These are phyloP conservation scores for Auxenochlorella pyrenoidosa DNA, from an alignment of 139 green algal genomes.

Conservation along the genomic window DNA sequence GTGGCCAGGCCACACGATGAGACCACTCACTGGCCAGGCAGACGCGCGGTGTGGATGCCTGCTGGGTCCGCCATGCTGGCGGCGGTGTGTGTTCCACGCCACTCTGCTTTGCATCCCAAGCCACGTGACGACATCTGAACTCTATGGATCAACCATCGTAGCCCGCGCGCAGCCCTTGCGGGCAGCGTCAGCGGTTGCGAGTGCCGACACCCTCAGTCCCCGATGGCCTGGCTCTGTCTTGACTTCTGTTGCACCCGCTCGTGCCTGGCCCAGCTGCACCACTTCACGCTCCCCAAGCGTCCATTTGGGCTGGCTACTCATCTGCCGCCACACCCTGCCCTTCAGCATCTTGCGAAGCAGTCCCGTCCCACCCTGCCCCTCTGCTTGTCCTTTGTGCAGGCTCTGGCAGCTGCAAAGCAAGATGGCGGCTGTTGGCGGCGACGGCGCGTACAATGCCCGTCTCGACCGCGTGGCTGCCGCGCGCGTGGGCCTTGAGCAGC, in stretches of 20 bases:
- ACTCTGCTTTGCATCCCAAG: not conserved
- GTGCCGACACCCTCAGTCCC: conserved; percentile 20
- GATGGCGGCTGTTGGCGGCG: conserved; percentile 78
- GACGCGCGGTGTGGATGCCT: no score
- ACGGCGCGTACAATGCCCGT: conserved; percentile 66
- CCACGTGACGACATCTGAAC: conserved; percentile 15
- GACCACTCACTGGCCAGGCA: no score
- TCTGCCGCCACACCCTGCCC: no score
- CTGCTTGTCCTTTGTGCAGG: conserved; percentile 4
- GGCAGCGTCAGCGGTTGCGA: not conserved
- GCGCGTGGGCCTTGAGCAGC: conserved; percentile 73
- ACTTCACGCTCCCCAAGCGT: not conserved
- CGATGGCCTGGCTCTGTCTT: not conserved
- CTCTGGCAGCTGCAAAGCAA: conserved; percentile 93
- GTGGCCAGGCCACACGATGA: no score
- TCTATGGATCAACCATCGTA: conserved; percentile 41
- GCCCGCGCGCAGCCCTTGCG: not conserved
- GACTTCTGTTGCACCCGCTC: not conserved
- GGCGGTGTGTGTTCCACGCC: no score
- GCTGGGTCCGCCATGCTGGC: no score
- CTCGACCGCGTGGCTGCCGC: conserved; percentile 73
- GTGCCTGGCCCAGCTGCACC: not conserved
- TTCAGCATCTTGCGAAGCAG: no score
- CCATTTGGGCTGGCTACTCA: no score
- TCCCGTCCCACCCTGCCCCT: no score